Evolutionary conservation across 2,329 filamentous ascomycete species (phyloP), one percentile per base, ranked within the genome.

Genomic region (Ceratocystis diversiconidia): DNA sequence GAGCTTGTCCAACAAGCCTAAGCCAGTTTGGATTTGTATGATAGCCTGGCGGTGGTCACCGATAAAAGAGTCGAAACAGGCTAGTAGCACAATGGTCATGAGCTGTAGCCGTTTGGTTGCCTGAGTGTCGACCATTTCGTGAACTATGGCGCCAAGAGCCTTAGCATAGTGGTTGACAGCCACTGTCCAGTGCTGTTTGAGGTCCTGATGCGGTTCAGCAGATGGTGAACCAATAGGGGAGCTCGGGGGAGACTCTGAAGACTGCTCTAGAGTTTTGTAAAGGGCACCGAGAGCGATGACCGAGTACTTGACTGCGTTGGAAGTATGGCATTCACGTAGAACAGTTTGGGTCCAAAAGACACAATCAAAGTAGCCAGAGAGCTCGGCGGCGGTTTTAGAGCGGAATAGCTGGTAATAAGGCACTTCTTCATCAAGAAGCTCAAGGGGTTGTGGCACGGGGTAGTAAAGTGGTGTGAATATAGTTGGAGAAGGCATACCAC

Each of bases 41-140:
- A 86, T 85, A 50, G 83, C 83, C 69, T 83, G 81, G 69, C 77
- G 80, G 70, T 86, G 83, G 68, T 86, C 80, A 19, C 84, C 84
- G 36, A 85, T 81, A 70, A 86, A 86, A 0, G 83, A 85, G 72
- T 88, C 84, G 68, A 87, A 87, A 72, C 83, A 86, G n/a, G 83
- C 82, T 61, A 88, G 77, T 46, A 88, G 75, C 44, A 88, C 82
- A 63, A 79, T 85, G 17, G 83, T 80, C 78, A 87, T 86, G n/a
- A 87, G 76, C 61, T 79, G 79, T 12, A 77, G 82, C 70, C 79
- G 78, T 72, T 80, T 78, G 17, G 79, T 79, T 62, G 72, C 73
- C 48, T 76, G 73, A 55, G 79, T 78, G 60, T 77, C 74, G 12
- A 75, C 74, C 15, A 75, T 73, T 3, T 78, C 74, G 59, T 74